These are phyloP conservation scores for Neofusicoccum kwambonambiense DNA, from an alignment of 2,329 filamentous ascomycete genomes.

Conservation along the genomic window DNA sequence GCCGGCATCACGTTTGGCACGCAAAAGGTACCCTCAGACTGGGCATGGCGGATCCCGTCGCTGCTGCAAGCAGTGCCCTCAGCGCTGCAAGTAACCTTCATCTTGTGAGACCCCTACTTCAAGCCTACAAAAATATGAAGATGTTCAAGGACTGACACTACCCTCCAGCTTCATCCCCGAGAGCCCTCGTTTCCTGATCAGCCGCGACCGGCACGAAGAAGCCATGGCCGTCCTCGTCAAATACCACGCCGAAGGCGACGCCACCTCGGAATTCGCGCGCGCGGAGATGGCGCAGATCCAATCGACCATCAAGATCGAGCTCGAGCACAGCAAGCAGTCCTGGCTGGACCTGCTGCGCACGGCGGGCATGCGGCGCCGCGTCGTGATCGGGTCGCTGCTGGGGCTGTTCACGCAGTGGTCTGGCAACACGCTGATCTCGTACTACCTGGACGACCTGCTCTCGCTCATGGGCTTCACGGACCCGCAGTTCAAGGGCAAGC, in stretches of 20 bases:
- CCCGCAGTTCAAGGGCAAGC: constrained; percentile 52
- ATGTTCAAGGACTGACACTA: constrained; percentile 48
- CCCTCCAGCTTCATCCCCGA: constrained; percentile 53
- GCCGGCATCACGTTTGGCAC: constrained; percentile 66
- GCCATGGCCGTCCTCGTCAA: constrained; percentile 61
- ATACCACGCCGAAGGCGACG: constrained; percentile 61
- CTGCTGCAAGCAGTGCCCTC: constrained; percentile 64
- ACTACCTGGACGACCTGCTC: constrained; percentile 65
- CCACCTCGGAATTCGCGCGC: constrained; percentile 55
- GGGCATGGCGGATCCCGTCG: constrained; percentile 67
- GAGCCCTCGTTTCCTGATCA: constrained; percentile 64
- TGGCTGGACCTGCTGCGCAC: constrained; percentile 64
- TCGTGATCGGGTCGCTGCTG: constrained; percentile 58
- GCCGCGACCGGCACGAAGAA: constrained; percentile 62
- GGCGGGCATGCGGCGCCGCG: constrained; percentile 62
- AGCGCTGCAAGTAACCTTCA: constrained; percentile 61
- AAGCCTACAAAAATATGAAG: constrained; percentile 32
- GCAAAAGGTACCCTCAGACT: constrained; percentile 55
- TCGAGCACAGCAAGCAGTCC: constrained; percentile 53
- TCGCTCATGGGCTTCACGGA: constrained; percentile 59
- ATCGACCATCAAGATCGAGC: constrained; percentile 60
- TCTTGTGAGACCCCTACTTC: constrained; percentile 45
- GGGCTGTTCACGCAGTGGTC: constrained; percentile 68
- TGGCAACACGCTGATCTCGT: constrained; percentile 65
- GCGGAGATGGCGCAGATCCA: constrained; percentile 67